A percentile compares a stretch with the other conserved stretches of the same genome.
These are phyloP conservation scores for Diplodia scrobiculata DNA, from an alignment of 2,329 filamentous ascomycete species.

Conservation along the genomic window DNA sequence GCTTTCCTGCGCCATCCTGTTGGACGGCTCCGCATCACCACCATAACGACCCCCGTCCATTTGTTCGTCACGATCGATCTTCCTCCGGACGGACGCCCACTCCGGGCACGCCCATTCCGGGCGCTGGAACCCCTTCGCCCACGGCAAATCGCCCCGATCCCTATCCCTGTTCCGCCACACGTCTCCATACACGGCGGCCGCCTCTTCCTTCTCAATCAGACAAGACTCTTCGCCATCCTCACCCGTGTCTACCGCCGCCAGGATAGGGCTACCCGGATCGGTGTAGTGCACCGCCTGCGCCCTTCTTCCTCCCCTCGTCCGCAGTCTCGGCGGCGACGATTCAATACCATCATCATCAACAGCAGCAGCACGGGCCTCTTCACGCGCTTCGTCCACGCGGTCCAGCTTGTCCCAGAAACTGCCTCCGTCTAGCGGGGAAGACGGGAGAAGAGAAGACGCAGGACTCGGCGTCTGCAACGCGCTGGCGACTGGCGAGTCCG, in stretches of 20 bases:
- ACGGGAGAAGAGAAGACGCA: neutral
- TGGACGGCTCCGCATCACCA: neutral
- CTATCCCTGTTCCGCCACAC: neutral
- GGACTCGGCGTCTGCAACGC: neutral
- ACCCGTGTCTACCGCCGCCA: neutral
- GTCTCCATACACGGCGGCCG: neutral
- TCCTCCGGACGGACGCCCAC: neutral
- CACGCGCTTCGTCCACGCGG: too few relatives aligned
- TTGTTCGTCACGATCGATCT: neutral
- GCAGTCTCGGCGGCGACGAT: neutral
- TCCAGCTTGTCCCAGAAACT: neutral
- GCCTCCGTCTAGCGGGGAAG: neutral
- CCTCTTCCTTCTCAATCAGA: neutral
- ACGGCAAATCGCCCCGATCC: neutral
- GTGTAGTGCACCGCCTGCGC: neutral
- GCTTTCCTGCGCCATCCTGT: neutral
- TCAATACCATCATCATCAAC: too few relatives aligned
- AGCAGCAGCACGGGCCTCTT: too few relatives aligned
- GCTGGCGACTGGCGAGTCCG: neutral
- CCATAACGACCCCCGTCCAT: neutral
- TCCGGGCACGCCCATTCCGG: neutral
- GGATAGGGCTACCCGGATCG: neutral
- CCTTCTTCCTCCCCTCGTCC: neutral
- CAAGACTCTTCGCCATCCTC: neutral
- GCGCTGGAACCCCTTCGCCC: neutral